Base-by-base conservation (phyloP, 2,329 filamentous ascomycete genomes). In the Colletotrichum sp. region DNA sequence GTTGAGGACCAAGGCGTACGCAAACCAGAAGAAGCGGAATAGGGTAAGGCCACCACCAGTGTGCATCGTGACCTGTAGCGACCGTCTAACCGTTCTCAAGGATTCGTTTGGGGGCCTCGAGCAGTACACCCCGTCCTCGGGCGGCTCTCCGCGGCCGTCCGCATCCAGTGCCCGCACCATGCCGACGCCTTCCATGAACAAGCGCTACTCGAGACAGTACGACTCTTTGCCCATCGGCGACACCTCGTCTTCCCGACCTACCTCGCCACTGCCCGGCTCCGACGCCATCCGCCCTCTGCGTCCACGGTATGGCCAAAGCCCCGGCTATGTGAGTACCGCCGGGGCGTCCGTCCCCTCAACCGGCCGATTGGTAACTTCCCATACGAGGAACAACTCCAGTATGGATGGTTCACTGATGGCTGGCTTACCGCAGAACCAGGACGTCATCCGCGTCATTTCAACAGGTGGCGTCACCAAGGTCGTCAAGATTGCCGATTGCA, bases 391-490 rank as follows among this genome's bases (percentile, higher is more conserved):
- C 80, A 94, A 94, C 81, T 95, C 94, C 70, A 98, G 95, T 84
- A 90, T 96, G 81, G 96, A 98, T 84, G 94, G 93, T 77, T 93
- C 95, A 79, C 93, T 96, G 78, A 97, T 96, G 90, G 95, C 95
- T 79, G 94, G 94, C 75, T 88, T 98, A 81, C 96, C 96, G 73
- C 91, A 93, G 78, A 95, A 96, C 84, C 95, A 98, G 84, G 94
- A 96, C 75, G 92, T 98, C 76, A 98, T 99, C 78, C 92, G 96
- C 78, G 95, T 98, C 79, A 98, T 99, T 82, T 98, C 95, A 79
- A 97, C 96, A 65, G 95, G 93, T 77, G 97, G 96, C 68, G 93
- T 96, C 77, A 98, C 96, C 64, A 98, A 98, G 82, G 96, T 98
- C 28, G 93, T 99, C 81, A 97, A 97, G 84, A 96, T 99, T 79